These are phyloP conservation scores for Lasiodiplodia hormozganensis DNA, from an alignment of 2,329 filamentous ascomycete genomes.

Conservation along the genomic window DNA sequence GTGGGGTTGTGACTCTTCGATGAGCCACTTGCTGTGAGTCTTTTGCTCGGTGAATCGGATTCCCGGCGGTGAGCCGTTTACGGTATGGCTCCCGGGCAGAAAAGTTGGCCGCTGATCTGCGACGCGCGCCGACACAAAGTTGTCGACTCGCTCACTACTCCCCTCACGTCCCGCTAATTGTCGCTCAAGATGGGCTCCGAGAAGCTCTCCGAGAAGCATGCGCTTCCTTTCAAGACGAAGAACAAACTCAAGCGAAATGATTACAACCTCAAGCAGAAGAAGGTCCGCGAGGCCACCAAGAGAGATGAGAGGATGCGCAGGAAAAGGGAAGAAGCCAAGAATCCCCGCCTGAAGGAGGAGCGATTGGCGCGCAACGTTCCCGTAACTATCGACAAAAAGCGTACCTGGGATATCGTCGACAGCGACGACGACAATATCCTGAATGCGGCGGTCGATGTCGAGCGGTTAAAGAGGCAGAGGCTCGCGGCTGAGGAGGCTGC, in stretches of 20 bases:
- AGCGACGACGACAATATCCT: conserved; percentile 35
- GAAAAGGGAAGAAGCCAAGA: conserved; percentile 83
- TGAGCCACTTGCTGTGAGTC: conserved; percentile 14
- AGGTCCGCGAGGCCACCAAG: conserved; percentile 73
- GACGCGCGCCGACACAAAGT: conserved; percentile 10
- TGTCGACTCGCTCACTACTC: conserved; percentile 4
- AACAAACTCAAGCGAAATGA: conserved; percentile 84
- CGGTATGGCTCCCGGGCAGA: conserved; percentile 20
- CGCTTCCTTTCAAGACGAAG: conserved; percentile 62
- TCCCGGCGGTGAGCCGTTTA: conserved; percentile 22
- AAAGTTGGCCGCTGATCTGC: conserved; percentile 26
- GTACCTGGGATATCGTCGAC: conserved; percentile 31
- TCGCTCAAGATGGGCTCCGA: conserved; percentile 56
- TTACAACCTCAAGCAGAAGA: conserved; percentile 82
- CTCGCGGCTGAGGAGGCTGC: conserved; percentile 29
- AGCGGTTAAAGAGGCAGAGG: conserved; percentile 31
- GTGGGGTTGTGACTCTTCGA: conserved; percentile 23
- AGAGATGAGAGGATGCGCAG: conserved; percentile 78
- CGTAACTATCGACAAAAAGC: conserved; percentile 80
- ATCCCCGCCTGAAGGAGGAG: conserved; percentile 76
- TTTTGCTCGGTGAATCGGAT: conserved; percentile 4
- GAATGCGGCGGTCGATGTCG: conserved; percentile 55
- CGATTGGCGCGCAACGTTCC: conserved; percentile 81
- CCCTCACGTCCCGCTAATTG: conserved; percentile 3
- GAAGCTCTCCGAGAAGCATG: conserved; percentile 54